Evolutionary conservation across 1,284 basidiomycete species (phyloP).

Genomic region (Leccinum pachyderme): DNA sequence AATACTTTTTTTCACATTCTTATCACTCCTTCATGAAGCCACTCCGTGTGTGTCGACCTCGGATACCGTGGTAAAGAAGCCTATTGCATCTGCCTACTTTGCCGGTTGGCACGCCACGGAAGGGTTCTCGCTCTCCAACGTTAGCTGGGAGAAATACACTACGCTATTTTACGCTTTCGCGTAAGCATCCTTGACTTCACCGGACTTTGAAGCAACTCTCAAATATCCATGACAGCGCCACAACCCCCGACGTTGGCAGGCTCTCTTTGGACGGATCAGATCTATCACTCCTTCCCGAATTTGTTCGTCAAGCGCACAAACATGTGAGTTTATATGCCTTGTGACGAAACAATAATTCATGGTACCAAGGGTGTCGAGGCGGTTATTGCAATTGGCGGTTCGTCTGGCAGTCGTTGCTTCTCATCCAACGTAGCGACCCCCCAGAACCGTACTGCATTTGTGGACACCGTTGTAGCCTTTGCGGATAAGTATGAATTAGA

Average conservation of each 20-base stretch:
- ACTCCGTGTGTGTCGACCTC: not conserved
- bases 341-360: not conserved
- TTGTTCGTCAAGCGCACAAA: slow-evolving; percentile 46
- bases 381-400: not conserved
- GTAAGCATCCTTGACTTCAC: not conserved
- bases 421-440: not conserved
- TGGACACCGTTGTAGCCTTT: slow-evolving; percentile 40
- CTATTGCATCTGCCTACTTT: slow-evolving; percentile 23
- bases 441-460: slow-evolving; percentile 59
- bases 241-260: slow-evolving; percentile 40
- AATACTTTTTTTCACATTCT: not conserved
- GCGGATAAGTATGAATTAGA: slow-evolving; percentile 48
- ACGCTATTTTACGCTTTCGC: slow-evolving; percentile 45
- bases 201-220: not conserved
- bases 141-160: slow-evolving; percentile 50
- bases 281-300: slow-evolving; percentile 43
- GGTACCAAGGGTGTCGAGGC: not conserved
- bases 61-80: not conserved
- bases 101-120: slow-evolving; percentile 43
- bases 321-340: slow-evolving; percentile 31
- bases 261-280: slow-evolving; percentile 38
- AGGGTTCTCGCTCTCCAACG: slow-evolving; percentile 36
- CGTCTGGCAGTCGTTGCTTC: not conserved
- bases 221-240: slow-evolving; percentile 33
- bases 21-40: not conserved